phyloP scores from a whole-genome alignment of 148 eudicot species.

The Silene uniflora region DNA sequence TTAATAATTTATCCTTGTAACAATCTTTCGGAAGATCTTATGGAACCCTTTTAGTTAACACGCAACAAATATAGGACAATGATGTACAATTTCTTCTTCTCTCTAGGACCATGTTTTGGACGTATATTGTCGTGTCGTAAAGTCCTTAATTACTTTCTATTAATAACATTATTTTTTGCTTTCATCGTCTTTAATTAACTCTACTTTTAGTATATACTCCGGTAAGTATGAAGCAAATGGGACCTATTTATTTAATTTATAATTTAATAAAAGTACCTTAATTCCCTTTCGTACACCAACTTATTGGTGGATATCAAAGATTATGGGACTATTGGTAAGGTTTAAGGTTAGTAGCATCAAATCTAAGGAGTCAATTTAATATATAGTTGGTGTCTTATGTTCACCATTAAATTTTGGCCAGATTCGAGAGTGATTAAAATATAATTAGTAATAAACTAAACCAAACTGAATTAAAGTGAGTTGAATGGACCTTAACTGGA shows the following conservation, averaged over 20 bases:
- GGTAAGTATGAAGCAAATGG: constrained; percentile 7
- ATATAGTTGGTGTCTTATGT: not conserved
- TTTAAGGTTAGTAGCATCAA: not conserved
- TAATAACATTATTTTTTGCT: constrained; percentile 20
- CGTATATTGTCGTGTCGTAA: constrained; percentile 20
- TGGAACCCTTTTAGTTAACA: no score
- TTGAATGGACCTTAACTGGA: no score
- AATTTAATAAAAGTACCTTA: not conserved
- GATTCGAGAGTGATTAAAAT: no score
- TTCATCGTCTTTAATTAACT: constrained; percentile 2
- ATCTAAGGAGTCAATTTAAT: constrained; percentile 2
- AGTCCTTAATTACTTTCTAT: constrained; percentile 7
- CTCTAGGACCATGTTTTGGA: not conserved
- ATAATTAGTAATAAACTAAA: no score
- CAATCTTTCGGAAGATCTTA: no score
- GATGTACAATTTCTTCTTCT: no score
- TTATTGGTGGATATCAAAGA: constrained; percentile 3
- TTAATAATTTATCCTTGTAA: no score
- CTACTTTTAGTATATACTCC: not conserved
- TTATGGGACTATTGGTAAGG: not conserved
- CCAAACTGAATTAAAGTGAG: no score
- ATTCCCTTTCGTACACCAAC: constrained; percentile 2
- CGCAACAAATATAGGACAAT: no score
- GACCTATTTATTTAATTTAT: not conserved
- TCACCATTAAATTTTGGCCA: no score